Conservation (phyloP, 345 rosid genomes). For the Turritis glabra region DNA sequence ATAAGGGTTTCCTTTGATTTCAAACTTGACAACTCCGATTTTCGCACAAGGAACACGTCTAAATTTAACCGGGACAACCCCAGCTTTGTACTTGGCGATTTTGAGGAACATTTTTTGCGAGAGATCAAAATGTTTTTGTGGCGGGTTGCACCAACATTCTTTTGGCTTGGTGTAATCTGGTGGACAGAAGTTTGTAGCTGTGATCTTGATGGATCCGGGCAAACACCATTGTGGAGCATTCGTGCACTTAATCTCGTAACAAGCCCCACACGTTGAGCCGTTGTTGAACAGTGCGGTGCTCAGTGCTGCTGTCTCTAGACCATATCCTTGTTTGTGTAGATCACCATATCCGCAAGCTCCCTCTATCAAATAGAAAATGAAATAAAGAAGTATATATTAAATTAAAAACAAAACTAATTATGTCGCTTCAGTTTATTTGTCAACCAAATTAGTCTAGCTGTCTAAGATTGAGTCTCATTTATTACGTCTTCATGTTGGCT, state of each 20-base stretch:
- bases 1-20: constrained; percentile 36
- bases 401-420: background rate
- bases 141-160: constrained; percentile 52
- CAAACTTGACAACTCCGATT: constrained; percentile 43
- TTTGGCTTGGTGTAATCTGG: constrained; percentile 38
- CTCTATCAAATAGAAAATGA: constrained; percentile 27
- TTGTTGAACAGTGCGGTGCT: constrained; percentile 45
- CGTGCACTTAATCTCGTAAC: constrained; percentile 26
- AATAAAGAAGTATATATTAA: background rate
- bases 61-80: constrained; percentile 46
- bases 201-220: constrained; percentile 16
- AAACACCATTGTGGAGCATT: constrained; percentile 20
- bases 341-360: constrained; percentile 67
- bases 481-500: background rate
- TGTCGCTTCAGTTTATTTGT: no score
- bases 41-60: constrained; percentile 43
- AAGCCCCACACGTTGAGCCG: constrained; percentile 23
- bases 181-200: constrained; percentile 74
- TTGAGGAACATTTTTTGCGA: constrained; percentile 46
- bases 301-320: constrained; percentile 49
- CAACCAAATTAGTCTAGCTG: background rate
- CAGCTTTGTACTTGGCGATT: constrained; percentile 45
- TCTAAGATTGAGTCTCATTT: background rate
- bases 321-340: constrained; percentile 51
- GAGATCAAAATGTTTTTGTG: constrained; percentile 52